phyloP scores from a whole-genome alignment of 2,329 filamentous ascomycete species.

The Phialemonium atrogriseum region DNA sequence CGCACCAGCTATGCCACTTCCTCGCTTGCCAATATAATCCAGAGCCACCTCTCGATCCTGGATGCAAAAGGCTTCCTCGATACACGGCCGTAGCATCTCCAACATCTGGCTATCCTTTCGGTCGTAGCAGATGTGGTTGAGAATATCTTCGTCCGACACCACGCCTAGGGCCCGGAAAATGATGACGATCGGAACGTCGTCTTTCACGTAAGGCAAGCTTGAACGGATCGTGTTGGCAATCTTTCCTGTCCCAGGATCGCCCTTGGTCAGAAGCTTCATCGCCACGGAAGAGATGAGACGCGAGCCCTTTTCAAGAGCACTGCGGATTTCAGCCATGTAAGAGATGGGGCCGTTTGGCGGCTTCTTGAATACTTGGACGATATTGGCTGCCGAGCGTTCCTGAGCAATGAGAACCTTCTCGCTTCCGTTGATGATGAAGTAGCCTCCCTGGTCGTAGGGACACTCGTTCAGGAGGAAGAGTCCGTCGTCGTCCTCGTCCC shows the following conservation, averaged over 20 bases:
- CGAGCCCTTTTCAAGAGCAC: conserved; percentile 92
- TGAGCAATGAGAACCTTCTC: conserved; percentile 98
- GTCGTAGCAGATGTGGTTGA: conserved; percentile 97
- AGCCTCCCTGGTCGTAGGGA: conserved; percentile 95
- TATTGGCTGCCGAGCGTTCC: conserved; percentile 94
- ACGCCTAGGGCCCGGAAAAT: conserved; percentile 94
- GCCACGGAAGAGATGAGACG: conserved; percentile 87
- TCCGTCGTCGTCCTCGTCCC: conserved; percentile 73
- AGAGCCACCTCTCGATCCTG: conserved; percentile 91
- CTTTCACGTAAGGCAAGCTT: conserved; percentile 87
- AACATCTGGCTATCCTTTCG: conserved; percentile 93
- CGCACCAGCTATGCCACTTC: conserved; percentile 60
- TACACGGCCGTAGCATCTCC: conserved; percentile 93
- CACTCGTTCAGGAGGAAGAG: conserved; percentile 93
- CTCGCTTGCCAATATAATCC: conserved; percentile 92
- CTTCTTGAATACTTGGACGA: conserved; percentile 98
- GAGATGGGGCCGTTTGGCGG: conserved; percentile 85
- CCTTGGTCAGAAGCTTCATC: conserved; percentile 83
- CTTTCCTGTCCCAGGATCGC: conserved; percentile 67
- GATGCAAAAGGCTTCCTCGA: conserved; percentile 93
- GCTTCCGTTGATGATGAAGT: conserved; percentile 98
- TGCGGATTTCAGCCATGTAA: conserved; percentile 92
- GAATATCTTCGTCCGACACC: conserved; percentile 94
- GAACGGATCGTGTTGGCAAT: conserved; percentile 85
- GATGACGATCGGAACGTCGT: conserved; percentile 86